phyloP scores from a whole-genome alignment of 805 yeast species.

The Suhomyces kilbournensis region DNA sequence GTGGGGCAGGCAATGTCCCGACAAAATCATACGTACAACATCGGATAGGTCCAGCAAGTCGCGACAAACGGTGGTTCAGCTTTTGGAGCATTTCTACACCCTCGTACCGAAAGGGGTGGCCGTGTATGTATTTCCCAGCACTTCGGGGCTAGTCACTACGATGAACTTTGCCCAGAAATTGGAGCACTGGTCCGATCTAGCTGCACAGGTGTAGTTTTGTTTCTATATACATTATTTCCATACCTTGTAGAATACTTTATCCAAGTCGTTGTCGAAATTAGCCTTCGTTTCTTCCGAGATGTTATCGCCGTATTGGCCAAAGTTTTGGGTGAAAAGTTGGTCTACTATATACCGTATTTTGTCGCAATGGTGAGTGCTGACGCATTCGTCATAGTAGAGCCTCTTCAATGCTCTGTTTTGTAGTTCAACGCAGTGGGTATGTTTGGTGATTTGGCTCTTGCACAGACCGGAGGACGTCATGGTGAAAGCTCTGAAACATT shows the following conservation, averaged over 20 bases:
- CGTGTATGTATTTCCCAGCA: constrained; percentile 64
- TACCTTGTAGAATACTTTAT: constrained; percentile 25
- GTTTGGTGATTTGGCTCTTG: constrained; percentile 24
- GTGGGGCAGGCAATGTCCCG: constrained; percentile 48
- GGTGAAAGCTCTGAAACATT: constrained; percentile 34
- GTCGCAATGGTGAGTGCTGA: constrained; percentile 32
- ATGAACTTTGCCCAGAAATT: constrained; percentile 46
- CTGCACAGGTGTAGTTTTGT: constrained; percentile 14
- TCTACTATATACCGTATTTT: constrained; percentile 37
- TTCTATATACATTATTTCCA: constrained; percentile 24
- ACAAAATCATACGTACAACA: not conserved
- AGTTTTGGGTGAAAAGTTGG: constrained; percentile 31
- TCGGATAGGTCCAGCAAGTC: not conserved
- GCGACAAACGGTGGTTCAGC: not conserved
- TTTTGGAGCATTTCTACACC: not conserved
- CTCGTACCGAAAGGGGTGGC: constrained; percentile 15
- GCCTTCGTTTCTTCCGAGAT: constrained; percentile 23
- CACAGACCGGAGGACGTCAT: constrained; percentile 28
- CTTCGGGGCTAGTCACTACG: constrained; percentile 66
- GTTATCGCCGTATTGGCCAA: constrained; percentile 36
- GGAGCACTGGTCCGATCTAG: constrained; percentile 46
- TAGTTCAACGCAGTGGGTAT: constrained; percentile 30
- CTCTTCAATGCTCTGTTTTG: constrained; percentile 34
- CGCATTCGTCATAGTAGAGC: constrained; percentile 37
- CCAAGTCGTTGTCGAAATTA: constrained; percentile 29